Evolutionary conservation across 2,329 filamentous ascomycete species (phyloP).

Genomic region (Monosporascus sp.): DNA sequence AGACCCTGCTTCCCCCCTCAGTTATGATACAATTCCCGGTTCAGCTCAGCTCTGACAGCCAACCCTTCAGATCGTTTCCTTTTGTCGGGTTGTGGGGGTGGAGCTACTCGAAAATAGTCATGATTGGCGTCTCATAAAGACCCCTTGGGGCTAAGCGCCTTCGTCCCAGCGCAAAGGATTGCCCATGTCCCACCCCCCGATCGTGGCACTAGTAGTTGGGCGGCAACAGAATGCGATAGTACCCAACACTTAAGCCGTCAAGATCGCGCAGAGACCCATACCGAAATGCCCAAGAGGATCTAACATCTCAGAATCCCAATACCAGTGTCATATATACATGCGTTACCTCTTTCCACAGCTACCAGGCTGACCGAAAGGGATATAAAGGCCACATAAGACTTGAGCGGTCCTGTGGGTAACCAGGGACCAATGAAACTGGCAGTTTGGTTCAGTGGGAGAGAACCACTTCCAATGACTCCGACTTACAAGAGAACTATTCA

Average conservation of each 20-base stretch:
- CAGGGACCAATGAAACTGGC: constrained; percentile 38
- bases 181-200: not conserved
- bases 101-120: not conserved
- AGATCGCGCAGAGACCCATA: no score
- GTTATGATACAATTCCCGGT: not conserved
- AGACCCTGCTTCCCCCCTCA: not conserved
- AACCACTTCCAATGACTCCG: constrained; percentile 32
- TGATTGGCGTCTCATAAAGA: not conserved
- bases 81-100: not conserved
- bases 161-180: not conserved
- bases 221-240: not conserved
- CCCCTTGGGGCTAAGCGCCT: not conserved
- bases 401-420: constrained; percentile 36
- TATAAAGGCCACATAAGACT: constrained; percentile 35
- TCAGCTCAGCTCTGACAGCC: not conserved
- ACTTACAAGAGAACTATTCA: constrained; percentile 17
- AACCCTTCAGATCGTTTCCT: not conserved
- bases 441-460: constrained; percentile 28
- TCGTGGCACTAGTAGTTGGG: not conserved
- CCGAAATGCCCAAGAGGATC: no score
- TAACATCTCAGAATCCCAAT: no score
- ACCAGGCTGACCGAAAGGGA: constrained; percentile 33
- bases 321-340: no score
- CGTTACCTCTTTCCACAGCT: constrained; percentile 27
- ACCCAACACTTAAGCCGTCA: no score